A percentile compares a stretch with the other conserved stretches of the same genome.
Evolutionary conservation across 495 filamentous ascomycete species (phyloP).

Genomic region (Rusavskia elegans): DNA sequence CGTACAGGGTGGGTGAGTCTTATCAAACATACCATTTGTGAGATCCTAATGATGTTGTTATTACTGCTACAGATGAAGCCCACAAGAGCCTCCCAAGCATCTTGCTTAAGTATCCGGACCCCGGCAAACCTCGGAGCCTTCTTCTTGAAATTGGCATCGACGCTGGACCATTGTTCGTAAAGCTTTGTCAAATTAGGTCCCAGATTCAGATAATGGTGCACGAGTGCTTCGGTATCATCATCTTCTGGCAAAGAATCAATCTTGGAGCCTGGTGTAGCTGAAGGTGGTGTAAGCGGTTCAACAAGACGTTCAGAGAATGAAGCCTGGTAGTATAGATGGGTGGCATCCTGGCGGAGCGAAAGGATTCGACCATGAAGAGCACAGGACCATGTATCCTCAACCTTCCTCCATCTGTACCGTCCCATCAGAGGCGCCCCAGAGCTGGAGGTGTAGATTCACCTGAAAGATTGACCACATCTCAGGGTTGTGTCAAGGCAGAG

Average conservation of each 20-base stretch:
- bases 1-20: not conserved
- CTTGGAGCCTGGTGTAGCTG: slow-evolving; percentile 16
- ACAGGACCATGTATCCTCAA: slow-evolving; percentile 75
- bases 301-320: slow-evolving; percentile 30
- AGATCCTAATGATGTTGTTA: slow-evolving; percentile 92
- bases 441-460: slow-evolving; percentile 23
- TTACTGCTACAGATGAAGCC: slow-evolving; percentile 98
- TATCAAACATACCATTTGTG: slow-evolving; percentile 53
- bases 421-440: not conserved
- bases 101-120: slow-evolving; percentile 87
- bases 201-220: slow-evolving; percentile 75
- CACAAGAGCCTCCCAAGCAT: slow-evolving; percentile 89
- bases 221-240: slow-evolving; percentile 50
- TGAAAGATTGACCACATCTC: slow-evolving; percentile 81
- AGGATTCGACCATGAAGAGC: slow-evolving; percentile 73
- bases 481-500: slow-evolving; percentile 84
- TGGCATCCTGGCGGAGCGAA: slow-evolving; percentile 67
- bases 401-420: slow-evolving; percentile 59
- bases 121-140: slow-evolving; percentile 79
- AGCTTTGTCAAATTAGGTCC: slow-evolving; percentile 51
- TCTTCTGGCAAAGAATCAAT: slow-evolving; percentile 12
- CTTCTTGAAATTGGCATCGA: slow-evolving; percentile 78
- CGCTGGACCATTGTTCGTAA: slow-evolving; percentile 74
- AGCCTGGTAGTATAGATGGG: slow-evolving; percentile 67
- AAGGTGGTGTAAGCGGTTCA: slow-evolving; percentile 21